Percentiles rank a stretch among this genome's conserved stretches.
Conservation (phyloP, 345 rosid genomes). For the Syzygium aromaticum region DNA sequence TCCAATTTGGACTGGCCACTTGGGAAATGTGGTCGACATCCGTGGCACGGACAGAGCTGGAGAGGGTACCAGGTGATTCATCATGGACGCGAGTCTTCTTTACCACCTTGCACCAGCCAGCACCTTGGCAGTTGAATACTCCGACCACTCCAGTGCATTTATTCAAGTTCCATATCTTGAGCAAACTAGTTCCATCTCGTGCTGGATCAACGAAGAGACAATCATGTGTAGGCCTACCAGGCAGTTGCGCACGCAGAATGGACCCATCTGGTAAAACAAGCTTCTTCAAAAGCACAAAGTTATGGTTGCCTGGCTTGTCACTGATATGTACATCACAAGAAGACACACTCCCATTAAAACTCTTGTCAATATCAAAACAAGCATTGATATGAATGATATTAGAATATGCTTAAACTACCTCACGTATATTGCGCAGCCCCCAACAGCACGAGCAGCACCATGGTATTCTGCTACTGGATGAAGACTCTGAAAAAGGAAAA, state of each 20-base stretch:
- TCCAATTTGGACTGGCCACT: conserved; percentile 73
- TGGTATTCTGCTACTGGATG: conserved; percentile 98
- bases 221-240: conserved; percentile 91
- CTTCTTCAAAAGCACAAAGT: conserved; percentile 71
- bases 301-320: conserved; percentile 95
- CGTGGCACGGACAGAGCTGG: conserved; percentile 45
- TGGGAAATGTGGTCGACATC: conserved; percentile 71
- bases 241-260: conserved; percentile 73
- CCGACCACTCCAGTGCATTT: conserved; percentile 81
- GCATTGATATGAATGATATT: not conserved
- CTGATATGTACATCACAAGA: conserved; percentile 19
- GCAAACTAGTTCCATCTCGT: conserved; percentile 80
- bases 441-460: conserved; percentile 89
- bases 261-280: conserved; percentile 96
- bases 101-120: conserved; percentile 84
- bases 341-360: not conserved
- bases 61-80: conserved; percentile 74
- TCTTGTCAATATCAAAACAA: not conserved
- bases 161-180: conserved; percentile 91
- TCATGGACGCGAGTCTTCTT: conserved; percentile 89
- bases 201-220: conserved; percentile 88
- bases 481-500: conserved; percentile 51
- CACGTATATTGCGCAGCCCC: conserved; percentile 97
- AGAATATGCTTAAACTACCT: conserved; percentile 33
- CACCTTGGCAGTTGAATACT: conserved; percentile 97